phyloP scores from a whole-genome alignment of 805 yeast species.

The Suhomyces sp. region DNA sequence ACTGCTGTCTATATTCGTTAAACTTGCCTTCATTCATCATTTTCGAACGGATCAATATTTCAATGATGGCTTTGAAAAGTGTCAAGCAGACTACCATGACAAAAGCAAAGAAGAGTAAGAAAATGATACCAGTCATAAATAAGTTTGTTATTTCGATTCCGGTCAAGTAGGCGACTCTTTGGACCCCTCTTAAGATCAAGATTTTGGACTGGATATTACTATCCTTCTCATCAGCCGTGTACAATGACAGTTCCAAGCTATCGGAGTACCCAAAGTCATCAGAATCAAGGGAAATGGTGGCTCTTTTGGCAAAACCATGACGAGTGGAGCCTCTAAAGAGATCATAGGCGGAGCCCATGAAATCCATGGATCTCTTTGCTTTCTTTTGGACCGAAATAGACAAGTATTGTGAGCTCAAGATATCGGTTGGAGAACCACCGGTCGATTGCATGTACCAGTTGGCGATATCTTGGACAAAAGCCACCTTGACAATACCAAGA shows the following conservation, averaged over 20 bases:
- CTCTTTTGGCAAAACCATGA: slow-evolving; percentile 23
- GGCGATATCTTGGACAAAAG: slow-evolving; percentile 78
- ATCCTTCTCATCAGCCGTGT: slow-evolving; percentile 71
- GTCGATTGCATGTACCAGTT: slow-evolving; percentile 96
- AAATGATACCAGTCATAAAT: slow-evolving; percentile 82
- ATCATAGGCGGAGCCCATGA: slow-evolving; percentile 8
- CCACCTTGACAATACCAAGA: slow-evolving; percentile 77
- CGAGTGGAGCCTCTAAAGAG: background rate
- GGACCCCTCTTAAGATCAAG: slow-evolving; percentile 83
- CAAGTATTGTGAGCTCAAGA: slow-evolving; percentile 60
- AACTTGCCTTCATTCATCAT: slow-evolving; percentile 63
- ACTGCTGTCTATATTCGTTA: slow-evolving; percentile 73
- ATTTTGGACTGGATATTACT: slow-evolving; percentile 60
- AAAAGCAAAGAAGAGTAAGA: slow-evolving; percentile 75
- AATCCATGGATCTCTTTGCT: slow-evolving; percentile 24
- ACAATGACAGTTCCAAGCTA: slow-evolving; percentile 44
- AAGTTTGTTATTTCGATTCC: slow-evolving; percentile 82
- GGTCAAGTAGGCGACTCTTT: slow-evolving; percentile 83
- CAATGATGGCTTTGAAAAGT: slow-evolving; percentile 68
- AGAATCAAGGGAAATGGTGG: slow-evolving; percentile 36
- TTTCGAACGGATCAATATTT: slow-evolving; percentile 56
- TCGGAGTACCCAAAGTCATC: slow-evolving; percentile 47
- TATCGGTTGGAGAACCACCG: slow-evolving; percentile 82
- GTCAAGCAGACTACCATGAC: slow-evolving; percentile 53
- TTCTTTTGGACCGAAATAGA: slow-evolving; percentile 83